Percentiles rank a stretch among this genome's conserved stretches.
These are phyloP conservation scores for Umbelopsis sp. DNA, from an alignment of 192 early-diverging fungal genomes.

Conservation along the genomic window DNA sequence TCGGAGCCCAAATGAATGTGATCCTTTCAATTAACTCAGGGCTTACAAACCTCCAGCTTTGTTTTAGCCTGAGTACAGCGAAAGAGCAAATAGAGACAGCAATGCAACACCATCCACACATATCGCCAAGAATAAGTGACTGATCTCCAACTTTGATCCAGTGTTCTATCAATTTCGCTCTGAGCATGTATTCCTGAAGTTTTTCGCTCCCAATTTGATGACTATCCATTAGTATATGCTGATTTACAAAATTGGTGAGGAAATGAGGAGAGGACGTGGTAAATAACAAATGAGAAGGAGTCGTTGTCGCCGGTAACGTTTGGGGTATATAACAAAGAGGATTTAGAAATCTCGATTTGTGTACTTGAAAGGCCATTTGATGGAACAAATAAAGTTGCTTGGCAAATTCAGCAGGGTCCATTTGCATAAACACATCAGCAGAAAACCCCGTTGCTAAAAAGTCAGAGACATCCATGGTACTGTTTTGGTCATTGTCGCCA, in stretches of 20 bases:
- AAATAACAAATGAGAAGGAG: conserved; percentile 39
- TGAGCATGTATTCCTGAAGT: conserved; percentile 30
- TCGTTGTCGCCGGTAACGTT: conserved; percentile 42
- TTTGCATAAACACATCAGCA: conserved; percentile 61
- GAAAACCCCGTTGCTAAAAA: conserved; percentile 62
- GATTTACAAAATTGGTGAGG: conserved; percentile 65
- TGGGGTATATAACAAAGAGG: conserved; percentile 44
- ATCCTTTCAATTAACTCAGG: conserved; percentile 52
- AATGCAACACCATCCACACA: conserved; percentile 66
- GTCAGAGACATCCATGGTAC: conserved; percentile 49
- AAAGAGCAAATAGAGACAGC: conserved; percentile 70
- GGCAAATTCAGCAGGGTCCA: conserved; percentile 63
- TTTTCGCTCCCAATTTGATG: conserved; percentile 52
- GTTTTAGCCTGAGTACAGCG: conserved; percentile 64
- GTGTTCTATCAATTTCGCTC: conserved; percentile 62
- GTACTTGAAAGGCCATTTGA: conserved; percentile 29
- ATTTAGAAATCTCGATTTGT: conserved; percentile 27
- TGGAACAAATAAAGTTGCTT: conserved; percentile 75
- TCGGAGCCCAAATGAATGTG: conserved; percentile 58
- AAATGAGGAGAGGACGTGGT: conserved; percentile 71
- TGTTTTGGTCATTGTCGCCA: background rate
- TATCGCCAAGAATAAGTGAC: conserved; percentile 59
- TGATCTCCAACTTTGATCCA: conserved; percentile 70
- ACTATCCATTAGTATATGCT: conserved; percentile 64
- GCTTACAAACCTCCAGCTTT: conserved; percentile 70